Base-by-base conservation (phyloP, 1,139 yeast species). In the Suhomyces chickasaworum region DNA sequence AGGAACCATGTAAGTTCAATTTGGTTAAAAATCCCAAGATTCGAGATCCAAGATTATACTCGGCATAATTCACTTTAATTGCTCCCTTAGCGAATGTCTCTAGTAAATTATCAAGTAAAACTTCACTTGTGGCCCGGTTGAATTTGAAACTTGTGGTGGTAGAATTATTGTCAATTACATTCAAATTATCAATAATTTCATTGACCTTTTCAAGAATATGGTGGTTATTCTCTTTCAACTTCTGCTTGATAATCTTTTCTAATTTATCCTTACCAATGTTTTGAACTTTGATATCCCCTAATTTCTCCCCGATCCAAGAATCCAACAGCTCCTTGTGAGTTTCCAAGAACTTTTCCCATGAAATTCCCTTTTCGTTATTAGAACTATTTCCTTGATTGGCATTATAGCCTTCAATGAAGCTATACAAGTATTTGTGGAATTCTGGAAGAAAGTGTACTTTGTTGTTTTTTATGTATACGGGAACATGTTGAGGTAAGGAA, bases 391-490 rank as follows among this genome's bases (percentile, higher is more conserved):
- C 20, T 8, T 47, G 44, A 17, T 58, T 61, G 20, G 59, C 53
- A 33, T 51, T 41, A 45, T 65, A 65, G 37, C 61, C 64, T 18
- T 70, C 75, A 29, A 73, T 54, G 44, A 73, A 72, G 20, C 63
- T 58, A 45, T 61, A 65, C 47, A 74, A 58, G 50, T 65, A 72
- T 43, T 65, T 64, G 40, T 69, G 74, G 52, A 74, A 72, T 47
- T 71, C 75, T 0, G 78, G 78, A 4, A 64, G 47, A 41, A 69
- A 67, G 49, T 69, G 75, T n/a, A 74, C 60, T 46, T 68, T 68
- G 13, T 61, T 59, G 48, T 73, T 57, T 42, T 64, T 65, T 18
- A 68, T 54, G 49, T 63, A 68, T 1, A 71, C 65, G 0, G 77
- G 77, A 10, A 71, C 57, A 34, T 61, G 60, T 3, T 58, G 53